These are phyloP conservation scores for Russula olivacea DNA, from an alignment of 768 basidiomycete genomes.

Conservation along the genomic window DNA sequence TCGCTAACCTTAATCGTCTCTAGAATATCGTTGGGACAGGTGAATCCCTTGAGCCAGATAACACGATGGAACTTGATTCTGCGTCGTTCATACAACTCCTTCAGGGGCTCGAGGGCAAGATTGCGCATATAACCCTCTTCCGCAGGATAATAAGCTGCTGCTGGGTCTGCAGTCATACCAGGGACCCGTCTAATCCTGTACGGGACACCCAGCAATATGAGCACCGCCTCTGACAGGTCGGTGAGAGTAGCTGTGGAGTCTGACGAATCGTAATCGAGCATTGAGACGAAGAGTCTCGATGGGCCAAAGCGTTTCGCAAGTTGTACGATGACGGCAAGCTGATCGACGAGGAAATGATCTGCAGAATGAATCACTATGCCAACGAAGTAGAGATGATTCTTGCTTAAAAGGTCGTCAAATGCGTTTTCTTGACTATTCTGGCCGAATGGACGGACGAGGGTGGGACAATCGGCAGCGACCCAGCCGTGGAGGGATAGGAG, in stretches of 20 bases:
- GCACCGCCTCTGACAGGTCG: slow-evolving; percentile 91
- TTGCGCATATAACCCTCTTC: slow-evolving; percentile 96
- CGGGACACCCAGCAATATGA: slow-evolving; percentile 87
- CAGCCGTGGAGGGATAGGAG: slow-evolving; percentile 95
- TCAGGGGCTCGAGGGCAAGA: slow-evolving; percentile 82
- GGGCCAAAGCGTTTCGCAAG: slow-evolving; percentile 87
- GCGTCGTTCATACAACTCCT: slow-evolving; percentile 71
- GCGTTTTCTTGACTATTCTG: slow-evolving; percentile 80
- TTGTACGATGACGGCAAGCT: slow-evolving; percentile 96
- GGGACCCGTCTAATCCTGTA: slow-evolving; percentile 90
- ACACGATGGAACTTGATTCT: slow-evolving; percentile 84
- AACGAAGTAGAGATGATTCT: slow-evolving; percentile 87
- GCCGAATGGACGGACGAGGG: slow-evolving; percentile 89
- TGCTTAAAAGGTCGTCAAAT: slow-evolving; percentile 81
- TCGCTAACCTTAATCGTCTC: slow-evolving; percentile 91
- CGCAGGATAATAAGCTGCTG: slow-evolving; percentile 87
- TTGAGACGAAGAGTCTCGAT: slow-evolving; percentile 89
- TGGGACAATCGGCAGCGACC: slow-evolving; percentile 95
- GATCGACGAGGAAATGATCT: slow-evolving; percentile 98
- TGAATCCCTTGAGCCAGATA: slow-evolving; percentile 98
- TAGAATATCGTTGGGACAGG: slow-evolving; percentile 95
- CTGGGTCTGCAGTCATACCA: slow-evolving; percentile 85
- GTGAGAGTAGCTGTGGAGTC: slow-evolving; percentile 93
- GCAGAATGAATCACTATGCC: slow-evolving; percentile 96
- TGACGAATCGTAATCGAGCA: slow-evolving; percentile 94